A percentile compares a stretch with the other conserved stretches of the same genome.
Evolutionary conservation across 768 basidiomycete species (phyloP).

Genomic region (Russula foetens): DNA sequence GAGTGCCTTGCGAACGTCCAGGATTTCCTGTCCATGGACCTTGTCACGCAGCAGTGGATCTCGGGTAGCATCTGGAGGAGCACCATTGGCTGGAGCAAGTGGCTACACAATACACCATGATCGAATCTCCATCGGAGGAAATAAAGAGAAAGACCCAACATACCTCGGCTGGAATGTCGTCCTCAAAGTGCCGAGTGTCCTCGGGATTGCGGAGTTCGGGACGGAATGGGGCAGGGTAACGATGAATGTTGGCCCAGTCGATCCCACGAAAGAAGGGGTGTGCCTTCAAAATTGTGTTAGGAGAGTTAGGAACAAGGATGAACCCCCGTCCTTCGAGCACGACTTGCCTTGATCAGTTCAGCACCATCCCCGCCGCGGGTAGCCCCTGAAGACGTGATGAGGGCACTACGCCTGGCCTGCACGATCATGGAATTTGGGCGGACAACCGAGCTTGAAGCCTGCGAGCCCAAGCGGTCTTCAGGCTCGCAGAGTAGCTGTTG

Average conservation of each 20-base stretch:
- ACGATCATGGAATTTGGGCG: slow-evolving; percentile 73
- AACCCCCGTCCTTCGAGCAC: not conserved
- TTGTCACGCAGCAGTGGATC: slow-evolving; percentile 86
- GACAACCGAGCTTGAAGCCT: slow-evolving; percentile 54
- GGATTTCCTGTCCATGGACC: slow-evolving; percentile 75
- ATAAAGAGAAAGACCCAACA: slow-evolving; percentile 17
- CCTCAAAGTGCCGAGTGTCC: slow-evolving; percentile 93
- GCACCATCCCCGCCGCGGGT: slow-evolving; percentile 70
- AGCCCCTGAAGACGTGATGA: slow-evolving; percentile 42
- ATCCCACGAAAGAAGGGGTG: slow-evolving; percentile 90
- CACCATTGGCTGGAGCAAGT: slow-evolving; percentile 82
- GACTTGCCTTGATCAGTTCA: slow-evolving; percentile 73
- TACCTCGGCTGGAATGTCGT: slow-evolving; percentile 89
- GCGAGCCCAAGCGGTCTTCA: slow-evolving; percentile 86
- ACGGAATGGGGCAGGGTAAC: slow-evolving; percentile 77
- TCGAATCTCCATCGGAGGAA: slow-evolving; percentile 15
- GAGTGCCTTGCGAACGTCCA: slow-evolving; percentile 84
- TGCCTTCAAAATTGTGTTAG: slow-evolving; percentile 34
- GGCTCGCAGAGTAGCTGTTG: slow-evolving; percentile 88
- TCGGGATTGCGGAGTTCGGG: slow-evolving; percentile 76
- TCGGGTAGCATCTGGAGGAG: slow-evolving; percentile 72
- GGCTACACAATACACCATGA: slow-evolving; percentile 56
- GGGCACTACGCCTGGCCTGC: slow-evolving; percentile 67
- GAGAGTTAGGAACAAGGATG: slow-evolving; percentile 9
- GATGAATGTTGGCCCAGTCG: slow-evolving; percentile 84